phyloP scores from a whole-genome alignment of 371 early-diverging fungal species.

The Mucor irregularis region DNA sequence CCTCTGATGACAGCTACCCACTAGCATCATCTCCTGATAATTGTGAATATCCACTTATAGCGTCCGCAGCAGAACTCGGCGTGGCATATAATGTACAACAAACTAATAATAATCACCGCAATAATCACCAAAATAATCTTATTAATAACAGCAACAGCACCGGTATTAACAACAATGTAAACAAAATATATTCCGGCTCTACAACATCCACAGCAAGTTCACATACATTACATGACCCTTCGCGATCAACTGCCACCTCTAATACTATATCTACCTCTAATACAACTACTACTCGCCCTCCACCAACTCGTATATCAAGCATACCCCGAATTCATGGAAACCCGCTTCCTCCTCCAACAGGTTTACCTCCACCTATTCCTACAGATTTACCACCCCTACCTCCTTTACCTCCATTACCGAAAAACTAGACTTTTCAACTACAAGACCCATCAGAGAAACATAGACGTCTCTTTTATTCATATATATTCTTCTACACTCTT shows the following conservation, averaged over 20 bases:
- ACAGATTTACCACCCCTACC: slow-evolving; percentile 26
- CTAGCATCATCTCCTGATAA: slow-evolving; percentile 37
- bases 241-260: background rate
- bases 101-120: background rate
- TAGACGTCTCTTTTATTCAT: too few relatives aligned
- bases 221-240: slow-evolving; percentile 4
- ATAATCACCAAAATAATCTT: background rate
- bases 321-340: slow-evolving; percentile 20
- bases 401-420: slow-evolving; percentile 12
- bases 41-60: slow-evolving; percentile 37
- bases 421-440: slow-evolving; percentile 3
- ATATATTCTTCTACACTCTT: too few relatives aligned
- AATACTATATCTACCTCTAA: slow-evolving; percentile 2
- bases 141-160: background rate
- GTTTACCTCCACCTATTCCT: slow-evolving; percentile 31
- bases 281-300: background rate
- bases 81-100: slow-evolving; percentile 9
- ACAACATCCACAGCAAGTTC: slow-evolving; percentile 7
- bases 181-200: background rate
- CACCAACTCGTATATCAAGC: slow-evolving; percentile 20
- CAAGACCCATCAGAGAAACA: too few relatives aligned
- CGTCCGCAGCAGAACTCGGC: slow-evolving; percentile 29
- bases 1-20: slow-evolving; percentile 35
- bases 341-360: slow-evolving; percentile 32
- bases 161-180: slow-evolving; percentile 6